Evolutionary conservation across 495 filamentous ascomycete species (phyloP).

Genomic region (Parachaetomium inaequale): DNA sequence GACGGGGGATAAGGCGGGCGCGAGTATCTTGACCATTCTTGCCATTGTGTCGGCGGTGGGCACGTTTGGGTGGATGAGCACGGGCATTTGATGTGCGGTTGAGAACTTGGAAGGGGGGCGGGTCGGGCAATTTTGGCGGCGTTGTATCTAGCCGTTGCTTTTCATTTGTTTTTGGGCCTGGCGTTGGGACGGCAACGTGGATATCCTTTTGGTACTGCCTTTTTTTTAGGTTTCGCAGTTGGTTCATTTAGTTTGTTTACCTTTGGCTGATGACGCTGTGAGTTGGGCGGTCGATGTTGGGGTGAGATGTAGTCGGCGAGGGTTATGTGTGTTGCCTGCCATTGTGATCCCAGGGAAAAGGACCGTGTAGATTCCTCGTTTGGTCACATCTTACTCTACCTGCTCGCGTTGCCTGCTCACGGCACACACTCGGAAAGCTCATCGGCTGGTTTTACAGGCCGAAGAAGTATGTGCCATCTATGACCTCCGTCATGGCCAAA

Average conservation of each 20-base stretch:
- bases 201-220: not conserved
- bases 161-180: not conserved
- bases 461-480: not conserved
- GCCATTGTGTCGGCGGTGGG: slow-evolving; percentile 38
- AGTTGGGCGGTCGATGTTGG: too few species aligned
- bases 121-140: not conserved
- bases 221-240: not conserved
- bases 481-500: slow-evolving; percentile 29
- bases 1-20: slow-evolving; percentile 61
- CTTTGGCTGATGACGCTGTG: too few species aligned
- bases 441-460: too few species aligned
- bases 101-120: too few species aligned
- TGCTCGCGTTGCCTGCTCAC: too few species aligned
- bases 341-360: too few species aligned
- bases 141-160: not conserved
- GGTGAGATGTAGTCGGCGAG: too few species aligned
- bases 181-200: not conserved
- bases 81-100: slow-evolving; percentile 28
- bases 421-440: too few species aligned
- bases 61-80: slow-evolving; percentile 49
- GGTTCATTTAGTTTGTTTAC: too few species aligned
- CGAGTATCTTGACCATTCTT: slow-evolving; percentile 58
- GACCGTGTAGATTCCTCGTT: too few species aligned
- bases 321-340: too few species aligned
- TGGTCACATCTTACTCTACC: too few species aligned